phyloP scores from a whole-genome alignment of 2,329 filamentous ascomycete genomes.

The Corynespora cassiicola region DNA sequence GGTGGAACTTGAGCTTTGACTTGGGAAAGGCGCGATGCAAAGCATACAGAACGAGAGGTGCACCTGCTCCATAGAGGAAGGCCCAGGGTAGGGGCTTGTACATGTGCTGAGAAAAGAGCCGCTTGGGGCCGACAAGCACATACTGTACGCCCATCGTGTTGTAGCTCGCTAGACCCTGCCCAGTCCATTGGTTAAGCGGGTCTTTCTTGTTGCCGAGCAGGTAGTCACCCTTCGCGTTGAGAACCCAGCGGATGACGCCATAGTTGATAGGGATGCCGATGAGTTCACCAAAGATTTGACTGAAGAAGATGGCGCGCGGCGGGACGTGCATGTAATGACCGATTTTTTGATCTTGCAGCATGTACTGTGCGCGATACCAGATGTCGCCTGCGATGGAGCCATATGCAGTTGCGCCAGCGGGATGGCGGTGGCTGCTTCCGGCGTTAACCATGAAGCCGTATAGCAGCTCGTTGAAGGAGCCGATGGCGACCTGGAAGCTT shows the following conservation, averaged over 20 bases:
- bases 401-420: conserved; percentile 64
- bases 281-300: conserved; percentile 65
- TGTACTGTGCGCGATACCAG: conserved; percentile 55
- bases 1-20: conserved; percentile 60
- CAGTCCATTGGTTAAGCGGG: conserved; percentile 68
- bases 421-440: conserved; percentile 60
- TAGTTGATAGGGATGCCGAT: conserved; percentile 69
- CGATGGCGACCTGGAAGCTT: conserved; percentile 61
- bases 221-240: conserved; percentile 64
- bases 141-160: conserved; percentile 67
- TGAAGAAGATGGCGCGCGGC: conserved; percentile 65
- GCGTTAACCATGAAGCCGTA: conserved; percentile 67
- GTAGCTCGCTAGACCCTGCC: conserved; percentile 58
- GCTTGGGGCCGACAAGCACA: conserved; percentile 61
- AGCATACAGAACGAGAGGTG: conserved; percentile 56
- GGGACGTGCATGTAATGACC: conserved; percentile 70
- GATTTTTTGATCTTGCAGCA: conserved; percentile 70
- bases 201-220: conserved; percentile 59
- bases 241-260: conserved; percentile 65
- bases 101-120: conserved; percentile 57
- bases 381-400: conserved; percentile 66
- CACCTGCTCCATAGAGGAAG: conserved; percentile 58
- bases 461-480: conserved; percentile 65
- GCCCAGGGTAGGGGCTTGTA: conserved; percentile 60
- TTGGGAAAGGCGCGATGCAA: conserved; percentile 62